Conservation (phyloP, 176 grass and related monocot genomes). For the Hordeum marinum region DNA sequence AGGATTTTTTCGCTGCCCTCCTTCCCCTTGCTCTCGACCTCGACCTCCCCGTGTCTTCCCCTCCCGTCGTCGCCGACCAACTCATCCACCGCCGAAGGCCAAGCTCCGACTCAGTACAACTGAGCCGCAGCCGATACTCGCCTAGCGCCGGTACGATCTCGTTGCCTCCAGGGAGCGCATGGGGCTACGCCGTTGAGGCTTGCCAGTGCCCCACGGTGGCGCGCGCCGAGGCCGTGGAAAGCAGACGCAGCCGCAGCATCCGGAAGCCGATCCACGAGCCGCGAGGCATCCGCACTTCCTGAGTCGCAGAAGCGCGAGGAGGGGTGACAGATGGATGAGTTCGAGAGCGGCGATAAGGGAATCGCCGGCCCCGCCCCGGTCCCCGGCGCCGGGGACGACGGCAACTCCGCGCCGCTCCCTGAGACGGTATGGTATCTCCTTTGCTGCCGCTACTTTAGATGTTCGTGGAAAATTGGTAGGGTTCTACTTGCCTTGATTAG, state of each 20-base stretch:
- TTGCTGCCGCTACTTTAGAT: not conserved
- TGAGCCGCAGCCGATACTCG: not conserved
- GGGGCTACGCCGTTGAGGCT: conserved; percentile 22
- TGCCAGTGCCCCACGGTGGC: conserved; percentile 18
- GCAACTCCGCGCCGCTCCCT: conserved; percentile 56
- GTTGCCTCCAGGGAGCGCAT: not conserved
- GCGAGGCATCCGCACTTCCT: not conserved
- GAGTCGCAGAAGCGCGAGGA: not conserved
- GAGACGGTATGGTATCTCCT: conserved; percentile 45
- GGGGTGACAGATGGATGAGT: conserved; percentile 53
- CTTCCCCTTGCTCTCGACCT: not conserved
- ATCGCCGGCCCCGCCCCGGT: conserved; percentile 26
- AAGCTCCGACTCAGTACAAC: not conserved
- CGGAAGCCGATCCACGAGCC: not conserved
- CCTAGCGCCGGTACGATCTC: not conserved
- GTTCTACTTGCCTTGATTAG: conserved; percentile 9
- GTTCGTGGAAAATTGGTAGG: not conserved
- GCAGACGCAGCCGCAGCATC: not conserved
- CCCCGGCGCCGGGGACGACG: conserved; percentile 53
- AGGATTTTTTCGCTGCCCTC: not conserved
- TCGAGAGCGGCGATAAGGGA: conserved; percentile 53
- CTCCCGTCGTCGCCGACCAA: conserved; percentile 1
- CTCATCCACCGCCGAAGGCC: not conserved
- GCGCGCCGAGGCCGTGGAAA: conserved; percentile 32
- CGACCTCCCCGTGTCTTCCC: not conserved